Base-by-base conservation (phyloP, 73 alveolate species). In the Tetrahymena borealis region DNA sequence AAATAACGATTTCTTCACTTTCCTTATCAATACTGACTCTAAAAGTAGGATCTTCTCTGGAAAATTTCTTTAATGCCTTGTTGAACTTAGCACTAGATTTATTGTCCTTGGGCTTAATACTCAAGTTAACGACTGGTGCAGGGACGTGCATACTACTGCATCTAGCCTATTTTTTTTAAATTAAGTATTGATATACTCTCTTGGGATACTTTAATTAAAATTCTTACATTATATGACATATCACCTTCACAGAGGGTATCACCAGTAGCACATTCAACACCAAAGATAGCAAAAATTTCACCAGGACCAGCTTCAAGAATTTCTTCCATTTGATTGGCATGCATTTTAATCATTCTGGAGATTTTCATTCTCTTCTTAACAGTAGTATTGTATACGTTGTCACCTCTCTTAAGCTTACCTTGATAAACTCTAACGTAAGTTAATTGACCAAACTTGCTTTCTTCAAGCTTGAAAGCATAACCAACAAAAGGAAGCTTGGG, bases 211-310 rank as follows among this genome's bases (percentile, higher is more conserved):
- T 20, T n/a, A 60, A 60, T 60, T 1, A 60, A 42, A n/a, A 42
- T 42, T n/a, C 0, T 60, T 60, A 60, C 85, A 0, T 11, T 60
- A 28, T 60, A 79, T 37, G 39, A 78, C 95, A 93, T 93, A 93
- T 93, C 95, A 12, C 95, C 95, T 39, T 38, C 90, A 7, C 78
- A 85, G 91, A 98, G 94, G 78, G 99, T 97, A 38, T 95, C 99
- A 90, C 99, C 99, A 11, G 98, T 94, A 78, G 98, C 98, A 90
- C 99, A 97, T 90, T 98, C 99, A 32, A 98, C 97, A 20, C 99
- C 99, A 39, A 97, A 98, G 20, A 98, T 78, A 12, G 99, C 99
- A 38, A 97, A 97, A 37, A 98, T 98, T 79, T 98, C 99, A 32
- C 99, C 99, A 20, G 99, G 97, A 35, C 96, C 98, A 41, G 98